These are phyloP conservation scores for Solanum habrochaites DNA, from an alignment of 257 asterid genomes.

Conservation along the genomic window DNA sequence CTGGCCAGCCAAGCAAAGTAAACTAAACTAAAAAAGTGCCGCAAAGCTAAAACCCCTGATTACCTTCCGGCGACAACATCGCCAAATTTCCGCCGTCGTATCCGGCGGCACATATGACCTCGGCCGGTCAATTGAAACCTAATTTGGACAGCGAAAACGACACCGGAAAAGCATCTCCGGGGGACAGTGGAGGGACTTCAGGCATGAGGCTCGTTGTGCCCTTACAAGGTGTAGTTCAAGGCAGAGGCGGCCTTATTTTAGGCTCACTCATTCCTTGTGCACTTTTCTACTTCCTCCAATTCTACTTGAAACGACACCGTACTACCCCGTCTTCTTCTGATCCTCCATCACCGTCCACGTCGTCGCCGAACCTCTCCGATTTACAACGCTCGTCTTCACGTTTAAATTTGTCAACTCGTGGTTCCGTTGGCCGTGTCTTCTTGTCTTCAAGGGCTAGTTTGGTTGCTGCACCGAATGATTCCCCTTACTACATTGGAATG, in stretches of 20 bases:
- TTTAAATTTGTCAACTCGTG: constrained; percentile 46
- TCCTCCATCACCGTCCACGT: constrained; percentile 41
- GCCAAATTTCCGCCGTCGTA: neutral
- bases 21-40: constrained; percentile 12
- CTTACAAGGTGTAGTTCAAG: constrained; percentile 86
- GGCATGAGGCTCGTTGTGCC: constrained; percentile 94
- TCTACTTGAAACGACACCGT: constrained; percentile 77
- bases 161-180: constrained; percentile 4
- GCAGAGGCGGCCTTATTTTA: constrained; percentile 72
- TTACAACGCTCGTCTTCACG: constrained; percentile 66
- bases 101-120: constrained; percentile 21
- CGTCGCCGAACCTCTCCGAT: constrained; percentile 37
- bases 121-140: constrained; percentile 10
- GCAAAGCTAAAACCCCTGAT: constrained; percentile 1
- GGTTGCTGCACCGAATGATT: constrained; percentile 55
- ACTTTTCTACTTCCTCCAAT: constrained; percentile 70
- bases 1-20: constrained; percentile 22
- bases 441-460: constrained; percentile 50
- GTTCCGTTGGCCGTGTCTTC: constrained; percentile 40
- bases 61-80: neutral
- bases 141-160: constrained; percentile 8
- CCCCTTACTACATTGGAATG: constrained; percentile 85
- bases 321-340: constrained; percentile 21
- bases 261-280: constrained; percentile 95
- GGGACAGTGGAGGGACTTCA: neutral